Base-by-base conservation (phyloP, 345 rosid genomes). In the Hypericum perforatum region DNA sequence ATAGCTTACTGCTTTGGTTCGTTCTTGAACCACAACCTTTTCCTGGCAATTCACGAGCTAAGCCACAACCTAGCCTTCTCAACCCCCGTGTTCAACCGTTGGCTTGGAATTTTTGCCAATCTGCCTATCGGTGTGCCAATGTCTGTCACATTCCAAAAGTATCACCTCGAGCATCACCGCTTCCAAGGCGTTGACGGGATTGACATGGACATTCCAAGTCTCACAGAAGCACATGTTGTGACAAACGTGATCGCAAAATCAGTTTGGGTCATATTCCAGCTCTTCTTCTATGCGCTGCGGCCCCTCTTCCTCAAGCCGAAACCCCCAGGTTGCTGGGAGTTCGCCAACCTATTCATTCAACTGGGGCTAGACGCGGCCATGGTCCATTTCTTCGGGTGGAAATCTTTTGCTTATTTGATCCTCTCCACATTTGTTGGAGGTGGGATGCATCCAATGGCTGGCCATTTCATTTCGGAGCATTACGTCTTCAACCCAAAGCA, bases 21-120 rank as follows among this genome's bases (percentile, higher is more conserved):
- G 29, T 82, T 90, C 64, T 85, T 90, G 58, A 86, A 82, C 63
- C 97, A 86, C 72, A 90, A 90, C 57, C 91, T 90, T 60, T 86
- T 84, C 73, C 71, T 90, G 45, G 97, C 95, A 41, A 86, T 86
- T 60, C 97, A 86, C 50, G 95, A 90, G 70, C 77, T 86, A 52
- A 80, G 94, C 73, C 97, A 90, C 79, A 90, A 84, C 53, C 91
- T 90, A 0, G 94, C 96, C 36, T 90, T 86, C 76, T 84, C 84
- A 2, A 77, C 83, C 46, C 89, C 92, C 0, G 74, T 70, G 63
- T 74, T 74, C 74, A 90, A 86, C 68, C 77, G 85, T 8, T 90
- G 89, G 80, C 92, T 90, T 16, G 95, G 96, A 15, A 84, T 86
- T 49, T 79, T 90, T 12, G 97, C 95, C 3, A 84, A 86, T 57